These are phyloP conservation scores for Viola odorata DNA, from an alignment of 345 rosid genomes.

Conservation along the genomic window DNA sequence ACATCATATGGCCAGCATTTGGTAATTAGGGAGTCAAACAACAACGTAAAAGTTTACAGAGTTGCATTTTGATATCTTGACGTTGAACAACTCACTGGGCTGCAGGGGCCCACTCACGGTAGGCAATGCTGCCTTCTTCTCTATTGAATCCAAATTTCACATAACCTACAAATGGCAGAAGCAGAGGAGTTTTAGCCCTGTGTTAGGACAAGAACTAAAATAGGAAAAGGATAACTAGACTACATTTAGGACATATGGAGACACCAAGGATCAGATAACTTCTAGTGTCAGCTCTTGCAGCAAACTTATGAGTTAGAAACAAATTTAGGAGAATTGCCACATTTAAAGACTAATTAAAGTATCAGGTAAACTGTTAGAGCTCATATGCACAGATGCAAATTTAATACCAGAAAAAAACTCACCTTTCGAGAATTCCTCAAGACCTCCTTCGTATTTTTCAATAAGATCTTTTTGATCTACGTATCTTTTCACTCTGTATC, in stretches of 20 bases:
- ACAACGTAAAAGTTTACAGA: background rate
- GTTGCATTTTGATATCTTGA: background rate
- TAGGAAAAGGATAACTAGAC: background rate
- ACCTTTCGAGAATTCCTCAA: conserved; percentile 69
- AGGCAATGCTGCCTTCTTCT: conserved; percentile 54
- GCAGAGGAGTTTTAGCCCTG: background rate
- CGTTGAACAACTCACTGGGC: conserved; percentile 48
- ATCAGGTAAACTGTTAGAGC: background rate
- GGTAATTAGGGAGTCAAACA: conserved; percentile 12
- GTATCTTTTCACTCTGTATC: conserved; percentile 44
- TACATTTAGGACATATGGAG: no score
- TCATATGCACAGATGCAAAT: background rate
- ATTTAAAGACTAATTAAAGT: background rate
- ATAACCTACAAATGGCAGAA: conserved; percentile 45
- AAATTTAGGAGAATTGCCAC: background rate
- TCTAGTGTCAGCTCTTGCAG: no score
- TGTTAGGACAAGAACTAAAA: background rate
- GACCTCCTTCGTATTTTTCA: conserved; percentile 58
- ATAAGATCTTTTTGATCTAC: conserved; percentile 46
- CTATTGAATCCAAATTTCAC: conserved; percentile 61
- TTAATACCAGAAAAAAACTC: background rate
- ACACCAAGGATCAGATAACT: no score
- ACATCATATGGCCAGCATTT: conserved; percentile 11
- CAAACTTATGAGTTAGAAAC: background rate
- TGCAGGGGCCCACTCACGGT: conserved; percentile 84